Evolutionary conservation across 352 stramenopile species (phyloP).

Genomic region (Phytophthora crassamura): DNA sequence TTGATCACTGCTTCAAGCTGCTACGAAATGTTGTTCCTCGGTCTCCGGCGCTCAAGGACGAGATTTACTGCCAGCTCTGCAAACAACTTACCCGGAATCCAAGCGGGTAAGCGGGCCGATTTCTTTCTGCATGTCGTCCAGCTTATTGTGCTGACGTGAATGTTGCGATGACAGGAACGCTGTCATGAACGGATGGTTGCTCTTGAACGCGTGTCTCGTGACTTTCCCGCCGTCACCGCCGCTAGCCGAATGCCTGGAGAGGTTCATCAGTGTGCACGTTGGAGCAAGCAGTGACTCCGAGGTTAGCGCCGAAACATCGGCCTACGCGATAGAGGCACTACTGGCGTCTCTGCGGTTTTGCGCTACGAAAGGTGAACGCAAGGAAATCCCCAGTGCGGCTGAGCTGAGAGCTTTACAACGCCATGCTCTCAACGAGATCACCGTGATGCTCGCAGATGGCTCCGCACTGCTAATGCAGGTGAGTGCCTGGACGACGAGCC

Average conservation of each 20-base stretch:
- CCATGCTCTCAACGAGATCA: conserved; percentile 50
- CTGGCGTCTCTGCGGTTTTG: conserved; percentile 47
- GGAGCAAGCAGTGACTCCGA: conserved; percentile 16
- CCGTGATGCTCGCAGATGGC: conserved; percentile 57
- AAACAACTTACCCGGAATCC: conserved; percentile 81
- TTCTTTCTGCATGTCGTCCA: conserved; percentile 1
- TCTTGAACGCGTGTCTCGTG: conserved; percentile 69
- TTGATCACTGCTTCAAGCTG: conserved; percentile 80
- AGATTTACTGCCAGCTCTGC: conserved; percentile 84
- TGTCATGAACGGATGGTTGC: conserved; percentile 70
- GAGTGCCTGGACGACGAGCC: conserved; percentile 68
- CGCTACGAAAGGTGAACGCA: conserved; percentile 51
- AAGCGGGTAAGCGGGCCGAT: conserved; percentile 34
- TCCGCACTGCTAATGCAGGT: conserved; percentile 47
- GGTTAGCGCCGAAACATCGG: conserved; percentile 34
- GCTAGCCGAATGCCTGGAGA: conserved; percentile 61
- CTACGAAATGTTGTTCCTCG: conserved; percentile 67
- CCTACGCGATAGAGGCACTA: conserved; percentile 55
- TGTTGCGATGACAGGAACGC: conserved; percentile 39
- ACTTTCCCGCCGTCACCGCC: conserved; percentile 61
- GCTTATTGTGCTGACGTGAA: background rate
- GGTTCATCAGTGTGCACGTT: conserved; percentile 57
- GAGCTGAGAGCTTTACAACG: conserved; percentile 68
- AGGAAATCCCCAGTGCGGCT: conserved; percentile 62
- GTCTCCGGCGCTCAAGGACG: conserved; percentile 68